Evolutionary conservation across 805 yeast species (phyloP).

Genomic region (Limtongia smithiae): DNA sequence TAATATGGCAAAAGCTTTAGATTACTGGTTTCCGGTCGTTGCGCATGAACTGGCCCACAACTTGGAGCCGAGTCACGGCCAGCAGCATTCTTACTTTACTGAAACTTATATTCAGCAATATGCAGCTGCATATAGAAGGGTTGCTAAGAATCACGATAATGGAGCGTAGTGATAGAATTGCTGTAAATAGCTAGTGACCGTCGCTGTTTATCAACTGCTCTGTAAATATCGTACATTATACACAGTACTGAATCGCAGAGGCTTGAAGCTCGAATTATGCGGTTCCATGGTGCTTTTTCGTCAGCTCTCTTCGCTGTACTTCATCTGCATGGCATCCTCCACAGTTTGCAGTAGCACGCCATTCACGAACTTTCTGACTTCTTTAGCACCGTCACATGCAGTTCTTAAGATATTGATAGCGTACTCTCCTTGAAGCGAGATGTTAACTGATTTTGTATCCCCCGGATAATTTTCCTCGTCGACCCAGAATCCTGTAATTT

Average conservation of each 20-base stretch:
- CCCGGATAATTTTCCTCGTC: slow-evolving; percentile 40
- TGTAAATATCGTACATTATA: no score
- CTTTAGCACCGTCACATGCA: slow-evolving; percentile 28
- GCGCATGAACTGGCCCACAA: slow-evolving; percentile 45
- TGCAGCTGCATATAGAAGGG: slow-evolving; percentile 21
- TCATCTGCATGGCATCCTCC: neutral
- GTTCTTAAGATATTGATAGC: slow-evolving; percentile 3
- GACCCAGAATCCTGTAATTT: slow-evolving; percentile 54
- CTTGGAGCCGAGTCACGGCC: slow-evolving; percentile 37
- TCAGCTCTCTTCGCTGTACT: no score
- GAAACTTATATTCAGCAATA: slow-evolving; percentile 36
- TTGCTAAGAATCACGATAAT: no score
- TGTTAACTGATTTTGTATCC: slow-evolving; percentile 37
- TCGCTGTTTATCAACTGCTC: no score
- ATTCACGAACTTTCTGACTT: slow-evolving; percentile 46
- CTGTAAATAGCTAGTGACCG: no score
- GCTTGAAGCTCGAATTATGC: no score
- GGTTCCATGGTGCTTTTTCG: no score
- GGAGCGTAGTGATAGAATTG: no score
- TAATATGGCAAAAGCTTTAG: slow-evolving; percentile 27
- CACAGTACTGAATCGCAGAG: neutral
- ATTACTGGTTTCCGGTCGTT: slow-evolving; percentile 40
- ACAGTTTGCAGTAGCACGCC: slow-evolving; percentile 40
- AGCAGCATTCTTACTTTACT: slow-evolving; percentile 37
- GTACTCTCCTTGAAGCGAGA: slow-evolving; percentile 43